These are phyloP conservation scores for Citrus australasica DNA, from an alignment of 345 rosid genomes.

Conservation along the genomic window DNA sequence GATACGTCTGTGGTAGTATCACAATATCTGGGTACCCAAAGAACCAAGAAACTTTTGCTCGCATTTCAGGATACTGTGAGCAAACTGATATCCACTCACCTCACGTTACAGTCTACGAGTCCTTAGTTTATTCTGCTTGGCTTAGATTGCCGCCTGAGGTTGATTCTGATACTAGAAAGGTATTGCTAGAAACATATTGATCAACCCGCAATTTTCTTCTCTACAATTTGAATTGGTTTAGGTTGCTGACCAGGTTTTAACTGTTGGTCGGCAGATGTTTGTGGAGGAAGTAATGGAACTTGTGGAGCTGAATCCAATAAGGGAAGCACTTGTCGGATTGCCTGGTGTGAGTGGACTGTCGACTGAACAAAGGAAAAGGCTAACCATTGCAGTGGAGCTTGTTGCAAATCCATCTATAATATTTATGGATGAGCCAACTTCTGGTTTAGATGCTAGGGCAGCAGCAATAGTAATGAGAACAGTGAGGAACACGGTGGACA, in stretches of 20 bases:
- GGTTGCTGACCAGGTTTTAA: not conserved
- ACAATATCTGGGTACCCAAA: conserved; percentile 60
- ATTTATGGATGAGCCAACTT: conserved; percentile 79
- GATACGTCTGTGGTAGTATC: conserved; percentile 50
- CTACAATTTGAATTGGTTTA: too few species aligned
- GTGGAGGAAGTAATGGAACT: conserved; percentile 77
- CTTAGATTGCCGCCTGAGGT: conserved; percentile 59
- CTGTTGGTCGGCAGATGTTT: conserved; percentile 43
- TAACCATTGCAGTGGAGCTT: conserved; percentile 68
- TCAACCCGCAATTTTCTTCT: not conserved
- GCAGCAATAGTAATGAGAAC: conserved; percentile 83
- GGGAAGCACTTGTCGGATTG: conserved; percentile 57
- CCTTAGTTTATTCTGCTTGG: conserved; percentile 65
- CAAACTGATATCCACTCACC: conserved; percentile 76
- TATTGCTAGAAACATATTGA: conserved; percentile 5
- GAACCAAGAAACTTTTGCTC: conserved; percentile 70
- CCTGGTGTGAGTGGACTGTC: conserved; percentile 63
- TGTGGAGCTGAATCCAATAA: conserved; percentile 49
- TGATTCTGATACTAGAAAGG: conserved; percentile 53
- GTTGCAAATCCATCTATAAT: conserved; percentile 73
- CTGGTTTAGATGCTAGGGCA: conserved; percentile 74
- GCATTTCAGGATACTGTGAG: conserved; percentile 70
- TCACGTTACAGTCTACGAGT: conserved; percentile 58
- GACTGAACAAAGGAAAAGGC: conserved; percentile 61
- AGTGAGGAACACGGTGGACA: conserved; percentile 65